Evolutionary conservation across 768 basidiomycete species (phyloP), one percentile per base, ranked within the genome.

Genomic region (Sutorius australiensis): DNA sequence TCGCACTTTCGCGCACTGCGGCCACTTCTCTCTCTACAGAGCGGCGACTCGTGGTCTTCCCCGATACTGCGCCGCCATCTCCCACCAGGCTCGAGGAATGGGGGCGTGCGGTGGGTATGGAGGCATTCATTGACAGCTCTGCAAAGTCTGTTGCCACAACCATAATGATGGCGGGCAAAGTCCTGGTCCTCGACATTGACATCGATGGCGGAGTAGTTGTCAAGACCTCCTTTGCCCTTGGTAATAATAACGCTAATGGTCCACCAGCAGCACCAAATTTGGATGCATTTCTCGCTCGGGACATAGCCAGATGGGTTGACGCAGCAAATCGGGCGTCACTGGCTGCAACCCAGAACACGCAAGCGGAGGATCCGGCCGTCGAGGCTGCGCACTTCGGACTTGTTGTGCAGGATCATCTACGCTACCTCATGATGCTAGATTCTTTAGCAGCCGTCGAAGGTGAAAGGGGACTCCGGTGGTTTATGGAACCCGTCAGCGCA

Each of bases 121-220:
- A 90, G 61, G 75, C 82, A 4, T 91, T 87, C 73, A 80, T 77
- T 54, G 88, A 89, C 56, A 74, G 75, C 34, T 77, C 77, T 53
- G 79, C 77, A 14, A 36, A 53, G 14, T 59, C 63, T n/a, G 44
- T 60, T 40, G 72, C 72, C 24, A 72, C 78, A 37, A 83, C 78
- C 0, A 71, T 89, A 36, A 77, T 85, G 17, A 77, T 90, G 34
- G 89, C 83, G 4, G 89, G 89, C 2, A 89, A 89, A 65, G 82
- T 89, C n/a, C 72, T 92, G 10, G 88, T 91, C 32, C 71, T 91
- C 49, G 89, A 92, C 64, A 76, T 90, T 53, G 84, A 88, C 59
- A 79, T 92, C 56, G 67, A 71, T 12, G 67, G 61, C 43, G 54
- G 55, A 27, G 76, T 78, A 0, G 78, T 73, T 37, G 80, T 89